Evolutionary conservation across 73 alveolate species (phyloP), one percentile per base, ranked within the genome.

Genomic region (Paramecium sonneborni): DNA sequence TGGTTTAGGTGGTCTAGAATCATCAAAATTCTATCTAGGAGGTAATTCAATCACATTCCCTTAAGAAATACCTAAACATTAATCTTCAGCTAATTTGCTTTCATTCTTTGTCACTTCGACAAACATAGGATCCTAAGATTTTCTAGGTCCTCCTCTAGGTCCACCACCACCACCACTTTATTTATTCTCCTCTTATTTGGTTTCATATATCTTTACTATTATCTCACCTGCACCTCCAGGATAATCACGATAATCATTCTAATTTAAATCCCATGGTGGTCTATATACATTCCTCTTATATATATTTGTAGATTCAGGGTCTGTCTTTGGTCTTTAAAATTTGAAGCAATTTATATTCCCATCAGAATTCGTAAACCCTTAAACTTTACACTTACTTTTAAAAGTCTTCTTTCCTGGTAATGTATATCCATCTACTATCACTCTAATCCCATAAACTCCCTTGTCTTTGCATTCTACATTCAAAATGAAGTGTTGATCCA

Each of bases 151-250:
- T 20, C 90, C 74, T 39, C 48, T 20, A 28, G 35, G 55, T 37
- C 43, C 68, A 3, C 68, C 68, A 52, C 68, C 68, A 18, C 68
- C 68, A 5, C 68, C 68, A 3, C 34, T 3, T 52, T 52, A 7
- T 5, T 20, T 52, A 8, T 52, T 52, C 68, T 38, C 44, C 67
- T 43, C 74, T 15, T 46, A 14, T 12, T 44, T 46, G 6, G 76
- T 79, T 62, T 79, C 90, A 44, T 79, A 79, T 18, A 79, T 38
- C 76, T 79, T 79, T 14, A 79, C 90, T 43, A 79, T 79, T 2
- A 79, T 79, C 43, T 79, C 69, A 41, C 90, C 90, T 1, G 90
- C 76, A 21, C 76, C 90, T 23, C 90, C 90, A 20, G 69, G 72
- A 44, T 79, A 79, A 15, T 79, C 72, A 38, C 90, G 46, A 44